A percentile compares a stretch with the other conserved stretches of the same genome.
These are phyloP conservation scores for Cercospora zeae-maydis DNA, from an alignment of 2,329 filamentous ascomycete genomes.

Conservation along the genomic window DNA sequence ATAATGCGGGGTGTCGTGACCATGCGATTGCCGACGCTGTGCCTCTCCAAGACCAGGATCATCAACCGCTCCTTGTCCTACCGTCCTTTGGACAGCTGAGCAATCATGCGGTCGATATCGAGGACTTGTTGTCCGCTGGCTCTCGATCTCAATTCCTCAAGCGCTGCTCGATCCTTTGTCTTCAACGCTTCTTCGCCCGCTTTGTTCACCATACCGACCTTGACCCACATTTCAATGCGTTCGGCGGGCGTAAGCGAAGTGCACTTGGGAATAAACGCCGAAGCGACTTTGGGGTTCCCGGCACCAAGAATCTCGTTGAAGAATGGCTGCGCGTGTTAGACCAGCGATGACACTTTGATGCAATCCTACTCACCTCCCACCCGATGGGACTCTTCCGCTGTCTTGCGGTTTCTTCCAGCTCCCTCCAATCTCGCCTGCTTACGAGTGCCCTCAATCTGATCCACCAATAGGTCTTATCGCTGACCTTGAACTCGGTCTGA, in stretches of 20 bases:
- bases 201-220: slow-evolving; percentile 83
- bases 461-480: slow-evolving; percentile 90
- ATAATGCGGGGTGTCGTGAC: neutral
- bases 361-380: slow-evolving; percentile 69
- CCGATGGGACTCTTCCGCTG: slow-evolving; percentile 84
- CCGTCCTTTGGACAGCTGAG: slow-evolving; percentile 41
- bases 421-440: slow-evolving; percentile 83
- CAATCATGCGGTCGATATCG: slow-evolving; percentile 79
- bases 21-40: neutral
- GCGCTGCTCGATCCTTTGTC: slow-evolving; percentile 71
- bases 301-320: slow-evolving; percentile 85
- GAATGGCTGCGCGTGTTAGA: slow-evolving; percentile 63
- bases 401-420: slow-evolving; percentile 80
- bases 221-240: slow-evolving; percentile 88
- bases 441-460: slow-evolving; percentile 79
- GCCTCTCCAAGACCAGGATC: neutral
- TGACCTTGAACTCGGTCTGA: slow-evolving; percentile 86
- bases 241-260: slow-evolving; percentile 64
- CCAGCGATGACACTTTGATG: neutral
- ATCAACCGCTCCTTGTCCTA: slow-evolving; percentile 10
- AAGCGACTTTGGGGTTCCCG: slow-evolving; percentile 82
- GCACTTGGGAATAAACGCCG: slow-evolving; percentile 84
- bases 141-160: slow-evolving; percentile 69
- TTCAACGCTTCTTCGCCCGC: slow-evolving; percentile 89
- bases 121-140: slow-evolving; percentile 66